Evolutionary conservation across 2,329 filamentous ascomycete genomes (phyloP).

Genomic region (Ceratocystis cubensis): DNA sequence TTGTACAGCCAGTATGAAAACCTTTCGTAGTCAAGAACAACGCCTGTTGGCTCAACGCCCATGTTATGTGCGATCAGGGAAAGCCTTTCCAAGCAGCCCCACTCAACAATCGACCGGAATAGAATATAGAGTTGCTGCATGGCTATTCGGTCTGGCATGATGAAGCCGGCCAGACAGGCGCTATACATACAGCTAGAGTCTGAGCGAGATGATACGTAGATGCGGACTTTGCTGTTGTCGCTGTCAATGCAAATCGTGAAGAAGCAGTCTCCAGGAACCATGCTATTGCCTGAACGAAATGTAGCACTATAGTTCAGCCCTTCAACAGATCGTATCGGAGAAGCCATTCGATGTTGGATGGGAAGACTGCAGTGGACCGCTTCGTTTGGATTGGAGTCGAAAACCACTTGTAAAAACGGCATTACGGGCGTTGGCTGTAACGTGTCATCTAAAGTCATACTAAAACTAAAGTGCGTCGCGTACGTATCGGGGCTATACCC

Average conservation of each 20-base stretch:
- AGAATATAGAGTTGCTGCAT: slow-evolving; percentile 10
- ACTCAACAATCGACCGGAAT: slow-evolving; percentile 13
- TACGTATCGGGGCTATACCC: slow-evolving; percentile 1
- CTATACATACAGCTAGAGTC: background rate
- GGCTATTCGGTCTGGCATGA: background rate
- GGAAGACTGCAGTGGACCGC: background rate
- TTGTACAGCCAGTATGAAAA: slow-evolving; percentile 4
- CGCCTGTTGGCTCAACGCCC: background rate
- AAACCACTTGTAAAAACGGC: slow-evolving; percentile 12
- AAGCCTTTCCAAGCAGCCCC: slow-evolving; percentile 11
- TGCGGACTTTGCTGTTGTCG: slow-evolving; percentile 7
- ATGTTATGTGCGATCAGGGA: background rate
- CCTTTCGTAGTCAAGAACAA: slow-evolving; percentile 4
- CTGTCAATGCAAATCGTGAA: slow-evolving; percentile 12
- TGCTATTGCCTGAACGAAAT: background rate
- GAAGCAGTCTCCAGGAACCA: slow-evolving; percentile 10
- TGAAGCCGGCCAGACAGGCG: background rate
- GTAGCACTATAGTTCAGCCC: background rate
- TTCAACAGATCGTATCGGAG: slow-evolving; percentile 3
- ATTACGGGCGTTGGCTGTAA: background rate
- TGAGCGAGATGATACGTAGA: slow-evolving; percentile 6
- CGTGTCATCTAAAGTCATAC: background rate
- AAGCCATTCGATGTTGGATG: background rate
- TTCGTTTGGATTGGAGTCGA: slow-evolving; percentile 12
- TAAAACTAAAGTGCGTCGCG: background rate